Conservation (phyloP, 306 rosid genomes). For the Quercus mongolica region DNA sequence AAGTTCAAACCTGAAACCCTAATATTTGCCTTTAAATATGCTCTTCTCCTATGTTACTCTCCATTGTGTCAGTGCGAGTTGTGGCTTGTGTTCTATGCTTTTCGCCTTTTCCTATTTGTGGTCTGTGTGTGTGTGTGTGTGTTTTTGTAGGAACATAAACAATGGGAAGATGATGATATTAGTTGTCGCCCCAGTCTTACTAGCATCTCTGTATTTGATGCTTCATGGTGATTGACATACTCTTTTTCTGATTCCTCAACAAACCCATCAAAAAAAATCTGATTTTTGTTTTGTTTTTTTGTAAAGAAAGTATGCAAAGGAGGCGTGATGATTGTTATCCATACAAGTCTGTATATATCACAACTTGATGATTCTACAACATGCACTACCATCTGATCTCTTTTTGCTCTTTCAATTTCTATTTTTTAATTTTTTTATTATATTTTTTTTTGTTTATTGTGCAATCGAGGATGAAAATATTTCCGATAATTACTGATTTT, state of each 20-base stretch:
- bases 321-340: neutral
- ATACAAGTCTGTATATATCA: neutral
- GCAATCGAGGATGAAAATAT: neutral
- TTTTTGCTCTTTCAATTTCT: neutral
- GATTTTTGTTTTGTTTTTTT: neutral
- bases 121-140: too few relatives aligned
- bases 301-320: neutral
- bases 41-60: too few relatives aligned
- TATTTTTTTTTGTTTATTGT: neutral
- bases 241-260: neutral
- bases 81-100: too few relatives aligned
- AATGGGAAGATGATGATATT: neutral
- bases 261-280: too few relatives aligned
- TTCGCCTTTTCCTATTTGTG: too few relatives aligned
- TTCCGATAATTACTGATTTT: neutral
- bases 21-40: too few relatives aligned
- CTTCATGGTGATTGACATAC: neutral
- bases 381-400: conserved; percentile 8
- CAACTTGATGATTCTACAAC: neutral
- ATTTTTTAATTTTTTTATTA: neutral
- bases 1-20: too few relatives aligned
- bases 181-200: conserved; percentile 12
- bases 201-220: conserved; percentile 1
- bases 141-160: too few relatives aligned
- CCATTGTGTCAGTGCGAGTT: too few relatives aligned